Base-by-base conservation (phyloP, 2,329 filamentous ascomycete genomes). In the Chrysoporthe deuterocubensis region DNA sequence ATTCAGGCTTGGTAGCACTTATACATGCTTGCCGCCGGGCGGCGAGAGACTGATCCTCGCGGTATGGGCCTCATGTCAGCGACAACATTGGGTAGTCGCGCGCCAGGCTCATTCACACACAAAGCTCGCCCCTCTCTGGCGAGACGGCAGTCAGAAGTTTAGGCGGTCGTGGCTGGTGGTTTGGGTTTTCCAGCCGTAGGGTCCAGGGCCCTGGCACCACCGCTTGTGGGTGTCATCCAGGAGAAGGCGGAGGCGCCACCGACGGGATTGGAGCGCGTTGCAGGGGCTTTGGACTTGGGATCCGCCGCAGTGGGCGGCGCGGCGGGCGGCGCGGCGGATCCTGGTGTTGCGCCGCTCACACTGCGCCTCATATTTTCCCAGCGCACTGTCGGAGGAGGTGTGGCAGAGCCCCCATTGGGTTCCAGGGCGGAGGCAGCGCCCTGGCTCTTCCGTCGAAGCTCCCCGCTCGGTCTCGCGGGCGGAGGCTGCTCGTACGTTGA, bases 241-340 rank as follows among this genome's bases (percentile, higher is more conserved):
- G 92, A 90, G 81, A 98, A 98, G 2, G 95, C 95, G 68, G 93
- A 96, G 16, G 92, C 95, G n/a, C 92, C 92, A 9, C 95, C 95
- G 21, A 97, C 87, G 0, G 96, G 95, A 75, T 98, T 98, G 81
- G 65, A 80, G 79, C 50, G 73, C 71, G 59, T 81, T 78, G 67
- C 76, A 67, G 69, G 67, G 21, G 69, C 65, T 60, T 71, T 71
- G 44, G 75, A 66, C 69, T 79, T 79, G 72, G 77, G 77, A 69
- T 80, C 81, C 63, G 73, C 77, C 6, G 60, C 40, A n/a, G 67
- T 26, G 5, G 67, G 56, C 4, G 37, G 4, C 11, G 43, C 52
- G 4, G 65, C 44, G 1, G 73, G 74, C 64, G 69, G 73, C 48
- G 66, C 71, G 67, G 67, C 71, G 74, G 79, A 70, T 72, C 70